Conservation (phyloP, 495 filamentous ascomycete genomes). For the Aspergillus bridgeri region DNA sequence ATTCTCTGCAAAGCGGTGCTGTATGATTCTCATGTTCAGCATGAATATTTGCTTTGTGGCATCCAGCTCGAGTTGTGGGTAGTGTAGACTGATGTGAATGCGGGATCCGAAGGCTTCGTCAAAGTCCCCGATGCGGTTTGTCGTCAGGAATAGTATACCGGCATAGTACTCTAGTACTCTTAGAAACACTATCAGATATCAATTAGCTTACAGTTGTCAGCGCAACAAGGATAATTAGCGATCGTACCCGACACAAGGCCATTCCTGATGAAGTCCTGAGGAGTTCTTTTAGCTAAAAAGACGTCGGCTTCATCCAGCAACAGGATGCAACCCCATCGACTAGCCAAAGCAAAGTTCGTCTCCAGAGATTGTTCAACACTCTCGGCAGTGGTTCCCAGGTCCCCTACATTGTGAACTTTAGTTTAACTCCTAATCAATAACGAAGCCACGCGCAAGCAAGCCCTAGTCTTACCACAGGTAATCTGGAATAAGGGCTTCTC, state of each 20-base stretch:
- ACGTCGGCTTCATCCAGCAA: conserved; percentile 55
- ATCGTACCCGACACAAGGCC: conserved; percentile 21
- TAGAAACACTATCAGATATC: conserved; percentile 48
- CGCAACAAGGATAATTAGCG: too few relatives aligned
- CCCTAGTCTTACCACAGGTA: conserved; percentile 24
- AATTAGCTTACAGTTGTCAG: too few relatives aligned
- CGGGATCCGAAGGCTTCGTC: conserved; percentile 48
- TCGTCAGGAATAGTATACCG: conserved; percentile 51
- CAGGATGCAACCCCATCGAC: conserved; percentile 48
- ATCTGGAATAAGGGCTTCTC: conserved; percentile 30
- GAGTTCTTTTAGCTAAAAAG: conserved; percentile 41
- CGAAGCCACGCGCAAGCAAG: too few relatives aligned
- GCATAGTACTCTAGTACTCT: conserved; percentile 53
- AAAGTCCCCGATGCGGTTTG: conserved; percentile 42
- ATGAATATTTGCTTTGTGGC: too few relatives aligned
- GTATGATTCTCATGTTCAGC: too few relatives aligned
- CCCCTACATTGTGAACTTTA: too few relatives aligned
- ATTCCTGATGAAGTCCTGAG: conserved; percentile 39
- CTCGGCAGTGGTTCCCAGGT: conserved; percentile 31
- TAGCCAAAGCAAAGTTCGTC: conserved; percentile 36
- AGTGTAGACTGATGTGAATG: conserved; percentile 45
- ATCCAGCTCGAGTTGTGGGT: not conserved
- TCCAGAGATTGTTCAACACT: conserved; percentile 41
- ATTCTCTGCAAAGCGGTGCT: too few relatives aligned
- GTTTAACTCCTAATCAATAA: too few relatives aligned